A percentile compares a stretch with the other conserved stretches of the same genome.
Conservation (phyloP, 1,139 yeast genomes). For the Martiniozyma asiatica region DNA sequence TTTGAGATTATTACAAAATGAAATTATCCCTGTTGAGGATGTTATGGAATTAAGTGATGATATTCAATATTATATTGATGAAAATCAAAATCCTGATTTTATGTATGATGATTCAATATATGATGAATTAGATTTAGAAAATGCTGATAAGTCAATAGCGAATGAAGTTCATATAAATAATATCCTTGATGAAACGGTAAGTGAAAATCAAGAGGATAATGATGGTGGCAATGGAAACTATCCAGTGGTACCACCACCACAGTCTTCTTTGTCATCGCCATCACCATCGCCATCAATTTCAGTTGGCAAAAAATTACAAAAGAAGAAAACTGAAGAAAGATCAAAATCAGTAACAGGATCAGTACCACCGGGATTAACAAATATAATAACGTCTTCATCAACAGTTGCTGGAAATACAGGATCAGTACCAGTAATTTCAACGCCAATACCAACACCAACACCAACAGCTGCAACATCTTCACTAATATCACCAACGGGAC, state of each 20-base stretch:
- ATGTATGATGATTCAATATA: constrained; percentile 70
- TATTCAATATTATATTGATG: constrained; percentile 57
- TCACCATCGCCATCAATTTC: constrained; percentile 11
- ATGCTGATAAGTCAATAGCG: too few relatives aligned
- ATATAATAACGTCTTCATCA: too few relatives aligned
- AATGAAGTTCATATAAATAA: too few relatives aligned
- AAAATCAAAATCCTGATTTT: constrained; percentile 62
- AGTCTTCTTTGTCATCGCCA: too few relatives aligned
- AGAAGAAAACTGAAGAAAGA: too few relatives aligned
- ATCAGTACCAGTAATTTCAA: not conserved
- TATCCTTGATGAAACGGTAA: not conserved
- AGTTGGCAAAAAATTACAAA: too few relatives aligned
- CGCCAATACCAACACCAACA: constrained; percentile 9
- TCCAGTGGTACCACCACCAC: too few relatives aligned
- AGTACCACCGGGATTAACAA: constrained; percentile 8
- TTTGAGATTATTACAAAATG: constrained; percentile 53
- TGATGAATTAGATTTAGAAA: constrained; percentile 51
- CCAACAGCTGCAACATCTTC: constrained; percentile 1
- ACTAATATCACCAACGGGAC: constrained; percentile 7
- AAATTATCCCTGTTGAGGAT: constrained; percentile 46
- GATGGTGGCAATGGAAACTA: too few relatives aligned
- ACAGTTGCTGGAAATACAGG: constrained; percentile 4
- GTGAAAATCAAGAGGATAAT: too few relatives aligned
- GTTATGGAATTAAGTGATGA: constrained; percentile 58
- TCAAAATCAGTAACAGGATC: too few relatives aligned